phyloP scores from a whole-genome alignment of 2,329 filamentous ascomycete genomes.

The Neonectria coccinea region DNA sequence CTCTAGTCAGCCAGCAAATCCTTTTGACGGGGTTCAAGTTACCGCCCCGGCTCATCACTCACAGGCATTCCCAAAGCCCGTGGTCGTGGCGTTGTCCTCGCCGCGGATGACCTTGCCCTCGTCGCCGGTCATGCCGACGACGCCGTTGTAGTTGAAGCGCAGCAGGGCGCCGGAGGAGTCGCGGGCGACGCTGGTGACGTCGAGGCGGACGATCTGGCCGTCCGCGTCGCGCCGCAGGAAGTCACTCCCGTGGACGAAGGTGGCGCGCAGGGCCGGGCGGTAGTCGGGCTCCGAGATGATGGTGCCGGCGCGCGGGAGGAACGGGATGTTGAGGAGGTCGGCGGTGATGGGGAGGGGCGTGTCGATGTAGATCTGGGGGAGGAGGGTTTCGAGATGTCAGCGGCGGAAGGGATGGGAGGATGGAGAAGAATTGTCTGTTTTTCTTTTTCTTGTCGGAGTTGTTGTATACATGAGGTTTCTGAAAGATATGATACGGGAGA shows the following conservation, averaged over 20 bases:
- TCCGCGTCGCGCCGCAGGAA: slow-evolving; percentile 55
- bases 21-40: no score
- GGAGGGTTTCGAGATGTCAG: background rate
- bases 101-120: slow-evolving; percentile 51
- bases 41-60: slow-evolving; percentile 32
- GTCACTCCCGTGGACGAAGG: slow-evolving; percentile 54
- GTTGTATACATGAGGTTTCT: no score
- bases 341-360: slow-evolving; percentile 48
- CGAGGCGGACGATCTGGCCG: slow-evolving; percentile 52
- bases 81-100: slow-evolving; percentile 52
- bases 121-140: slow-evolving; percentile 50
- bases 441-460: no score
- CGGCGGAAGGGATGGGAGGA: background rate
- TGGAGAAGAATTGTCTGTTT: background rate
- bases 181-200: slow-evolving; percentile 52
- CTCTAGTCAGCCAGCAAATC: slow-evolving; percentile 11
- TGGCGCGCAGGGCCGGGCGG: slow-evolving; percentile 51
- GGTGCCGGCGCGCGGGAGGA: slow-evolving; percentile 46
- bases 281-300: slow-evolving; percentile 53
- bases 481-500: background rate
- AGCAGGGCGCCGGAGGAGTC: slow-evolving; percentile 49
- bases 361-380: slow-evolving; percentile 50
- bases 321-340: slow-evolving; percentile 51
- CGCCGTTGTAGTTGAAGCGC: slow-evolving; percentile 54
- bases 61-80: slow-evolving; percentile 55